Base-by-base conservation (phyloP, 441 rosid genomes). In the Gossypium gossypioides region DNA sequence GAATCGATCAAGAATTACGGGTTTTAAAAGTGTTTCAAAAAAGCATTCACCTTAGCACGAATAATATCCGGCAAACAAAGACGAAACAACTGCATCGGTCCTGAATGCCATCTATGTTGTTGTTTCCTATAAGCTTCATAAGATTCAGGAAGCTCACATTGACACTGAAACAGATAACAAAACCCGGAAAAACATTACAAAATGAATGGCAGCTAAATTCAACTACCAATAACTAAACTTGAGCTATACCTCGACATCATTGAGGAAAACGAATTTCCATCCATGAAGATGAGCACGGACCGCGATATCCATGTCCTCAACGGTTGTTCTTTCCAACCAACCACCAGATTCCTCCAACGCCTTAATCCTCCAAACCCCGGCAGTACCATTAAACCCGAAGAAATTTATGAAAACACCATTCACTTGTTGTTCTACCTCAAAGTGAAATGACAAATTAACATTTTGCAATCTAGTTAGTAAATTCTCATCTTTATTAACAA, bases 231-330 rank as follows among this genome's bases (percentile, higher is more conserved):
- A 40, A 5, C 19, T 21, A 62, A 52, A 37, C 48, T 55, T 10
- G 3, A 60, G 21, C 19, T 4, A 54, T 72, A 93, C 98, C 96
- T 91, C 91, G 1, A 93, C 96, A 6, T 93, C 96, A 75, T 93
- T 91, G 37, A 93, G 87, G 78, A 88, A 93, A 72, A 91, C 77
- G 72, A 93, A 93, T 46, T 89, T 91, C 99, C 97, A 94, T 60
- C 97, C 97, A 19, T 71, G 84, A 52, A 94, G 93, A 78, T 90
- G 96, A 74, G 97, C 98, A 1, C 97, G 97, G 48, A 94, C 97
- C 21, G 98, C 98, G 79, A 94, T 87, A 75, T 94, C 97, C 98
- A 94, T 94, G 80, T 94, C 98, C 84, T 94, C 98, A 0, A 93
- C 98, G 2, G 97, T 93, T 6, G 98, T 93, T 77, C 98, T 86